A percentile compares a stretch with the other conserved stretches of the same genome.
Evolutionary conservation across 2,329 filamentous ascomycete species (phyloP).

Genomic region (Parastagonospora nodorum): DNA sequence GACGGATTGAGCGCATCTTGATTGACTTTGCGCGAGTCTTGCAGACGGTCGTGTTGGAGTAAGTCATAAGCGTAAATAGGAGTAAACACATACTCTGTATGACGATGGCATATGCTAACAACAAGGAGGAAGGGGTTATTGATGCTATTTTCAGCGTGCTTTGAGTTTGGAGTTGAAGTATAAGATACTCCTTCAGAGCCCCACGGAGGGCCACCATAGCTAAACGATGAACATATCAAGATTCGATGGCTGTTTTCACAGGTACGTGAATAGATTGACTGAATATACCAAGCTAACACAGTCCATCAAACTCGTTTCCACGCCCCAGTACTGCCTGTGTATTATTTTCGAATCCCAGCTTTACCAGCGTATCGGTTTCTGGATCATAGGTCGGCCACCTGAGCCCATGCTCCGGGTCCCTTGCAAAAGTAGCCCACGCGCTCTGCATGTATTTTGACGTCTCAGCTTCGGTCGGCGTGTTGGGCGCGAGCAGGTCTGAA

Average conservation of each 20-base stretch:
- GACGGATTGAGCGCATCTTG: no score
- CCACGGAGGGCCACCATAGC: not conserved
- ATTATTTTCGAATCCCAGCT: constrained; percentile 24
- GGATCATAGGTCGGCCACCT: constrained; percentile 23
- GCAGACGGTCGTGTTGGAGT: no score
- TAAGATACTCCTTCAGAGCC: not conserved
- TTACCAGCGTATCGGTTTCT: constrained; percentile 16
- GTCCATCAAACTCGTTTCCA: constrained; percentile 25
- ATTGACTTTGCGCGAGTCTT: no score
- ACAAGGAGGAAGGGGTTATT: not conserved
- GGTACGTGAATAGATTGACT: not conserved
- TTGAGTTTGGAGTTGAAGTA: not conserved
- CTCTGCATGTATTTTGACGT: constrained; percentile 40
- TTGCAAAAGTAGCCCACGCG: constrained; percentile 36
- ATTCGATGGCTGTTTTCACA: not conserved
- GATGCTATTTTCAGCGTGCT: not conserved
- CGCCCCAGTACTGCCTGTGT: constrained; percentile 39
- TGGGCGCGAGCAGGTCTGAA: constrained; percentile 15
- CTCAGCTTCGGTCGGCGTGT: constrained; percentile 27
- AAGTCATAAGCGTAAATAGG: no score
- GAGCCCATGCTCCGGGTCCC: constrained; percentile 30
- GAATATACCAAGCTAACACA: constrained; percentile 8
- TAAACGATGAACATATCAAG: not conserved
- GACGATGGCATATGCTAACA: no score
- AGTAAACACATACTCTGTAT: no score